These are phyloP conservation scores for Pythium apleroticum DNA, from an alignment of 352 stramenopile genomes.

Conservation along the genomic window DNA sequence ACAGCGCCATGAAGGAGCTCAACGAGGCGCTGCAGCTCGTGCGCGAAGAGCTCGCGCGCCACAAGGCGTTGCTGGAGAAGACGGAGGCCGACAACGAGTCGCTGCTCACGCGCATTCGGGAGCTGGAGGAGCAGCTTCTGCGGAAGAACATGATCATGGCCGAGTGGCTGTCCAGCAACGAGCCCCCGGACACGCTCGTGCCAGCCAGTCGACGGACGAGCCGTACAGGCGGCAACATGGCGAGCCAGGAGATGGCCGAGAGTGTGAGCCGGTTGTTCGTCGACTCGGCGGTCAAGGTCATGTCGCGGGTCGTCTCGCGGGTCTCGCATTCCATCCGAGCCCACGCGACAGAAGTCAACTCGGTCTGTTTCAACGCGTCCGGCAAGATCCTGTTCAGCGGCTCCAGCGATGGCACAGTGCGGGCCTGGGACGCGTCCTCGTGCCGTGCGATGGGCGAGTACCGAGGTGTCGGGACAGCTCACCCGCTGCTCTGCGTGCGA, in stretches of 20 bases:
- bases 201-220: slow-evolving; percentile 6
- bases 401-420: slow-evolving; percentile 80
- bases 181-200: slow-evolving; percentile 28
- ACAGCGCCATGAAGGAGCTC: slow-evolving; percentile 64
- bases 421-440: slow-evolving; percentile 67
- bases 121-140: slow-evolving; percentile 59
- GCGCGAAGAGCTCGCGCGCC: slow-evolving; percentile 60
- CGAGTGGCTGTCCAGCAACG: slow-evolving; percentile 51
- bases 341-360: slow-evolving; percentile 84
- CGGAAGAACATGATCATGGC: slow-evolving; percentile 62
- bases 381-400: slow-evolving; percentile 82
- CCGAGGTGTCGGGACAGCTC: slow-evolving; percentile 67
- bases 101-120: slow-evolving; percentile 38
- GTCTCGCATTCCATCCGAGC: slow-evolving; percentile 64
- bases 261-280: slow-evolving; percentile 43
- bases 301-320: slow-evolving; percentile 35
- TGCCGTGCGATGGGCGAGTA: slow-evolving; percentile 69
- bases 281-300: slow-evolving; percentile 18
- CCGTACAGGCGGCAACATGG: slow-evolving; percentile 25
- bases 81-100: slow-evolving; percentile 44
- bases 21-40: slow-evolving; percentile 44
- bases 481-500: slow-evolving; percentile 81
- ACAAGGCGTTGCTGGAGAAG: slow-evolving; percentile 50
- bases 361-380: slow-evolving; percentile 80
- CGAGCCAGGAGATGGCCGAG: slow-evolving; percentile 51